These are phyloP conservation scores for Boletus rubroflammeus DNA, from an alignment of 768 basidiomycete species.

Conservation along the genomic window DNA sequence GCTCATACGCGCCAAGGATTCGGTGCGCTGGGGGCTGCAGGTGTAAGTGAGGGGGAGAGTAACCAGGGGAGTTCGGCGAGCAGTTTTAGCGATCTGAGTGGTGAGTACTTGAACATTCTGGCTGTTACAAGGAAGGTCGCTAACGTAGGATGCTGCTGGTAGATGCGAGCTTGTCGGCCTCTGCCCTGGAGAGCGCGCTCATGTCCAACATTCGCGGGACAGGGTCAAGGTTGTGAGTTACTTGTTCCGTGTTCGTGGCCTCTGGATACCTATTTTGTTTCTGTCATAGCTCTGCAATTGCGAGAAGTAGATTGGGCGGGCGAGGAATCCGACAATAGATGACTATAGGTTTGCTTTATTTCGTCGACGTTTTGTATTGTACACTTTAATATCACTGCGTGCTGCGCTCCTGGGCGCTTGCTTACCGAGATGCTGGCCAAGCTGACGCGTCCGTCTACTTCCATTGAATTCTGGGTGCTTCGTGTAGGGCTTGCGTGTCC, in stretches of 20 bases:
- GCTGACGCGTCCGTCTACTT: conserved; percentile 20
- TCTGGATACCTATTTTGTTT: background rate
- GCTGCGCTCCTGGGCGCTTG: conserved; percentile 5
- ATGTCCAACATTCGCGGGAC: conserved; percentile 69
- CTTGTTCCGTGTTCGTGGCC: background rate
- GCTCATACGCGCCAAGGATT: conserved; percentile 46
- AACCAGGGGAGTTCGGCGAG: conserved; percentile 72
- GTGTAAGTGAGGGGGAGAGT: conserved; percentile 53
- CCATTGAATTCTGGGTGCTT: conserved; percentile 23
- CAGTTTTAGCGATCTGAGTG: conserved; percentile 84
- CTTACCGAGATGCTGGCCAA: conserved; percentile 8
- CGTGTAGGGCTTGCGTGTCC: conserved; percentile 19
- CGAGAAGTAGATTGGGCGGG: conserved; percentile 30
- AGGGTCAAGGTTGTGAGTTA: conserved; percentile 67
- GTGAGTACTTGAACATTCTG: conserved; percentile 38
- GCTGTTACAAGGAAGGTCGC: background rate
- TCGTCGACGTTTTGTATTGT: background rate
- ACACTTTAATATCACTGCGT: conserved; percentile 3
- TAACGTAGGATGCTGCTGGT: background rate
- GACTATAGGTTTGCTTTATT: background rate
- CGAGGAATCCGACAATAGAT: conserved; percentile 29
- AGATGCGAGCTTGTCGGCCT: conserved; percentile 76
- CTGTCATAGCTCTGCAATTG: conserved; percentile 32
- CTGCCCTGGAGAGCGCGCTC: conserved; percentile 76
- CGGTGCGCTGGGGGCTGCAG: conserved; percentile 37